Conservation (phyloP, 352 stramenopile species). For the Phytophthora ohioensis region DNA sequence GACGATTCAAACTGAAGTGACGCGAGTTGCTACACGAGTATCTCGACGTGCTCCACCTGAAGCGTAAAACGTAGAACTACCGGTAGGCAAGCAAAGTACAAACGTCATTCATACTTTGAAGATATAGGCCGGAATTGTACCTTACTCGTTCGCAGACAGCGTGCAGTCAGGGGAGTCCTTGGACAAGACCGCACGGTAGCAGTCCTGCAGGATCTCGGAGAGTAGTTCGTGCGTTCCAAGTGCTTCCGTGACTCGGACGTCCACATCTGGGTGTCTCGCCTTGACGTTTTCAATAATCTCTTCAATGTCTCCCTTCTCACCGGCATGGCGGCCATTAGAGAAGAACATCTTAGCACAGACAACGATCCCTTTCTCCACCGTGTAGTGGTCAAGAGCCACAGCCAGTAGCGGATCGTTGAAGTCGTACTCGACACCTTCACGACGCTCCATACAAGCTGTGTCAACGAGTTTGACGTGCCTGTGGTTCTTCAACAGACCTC, state of each 20-base stretch:
- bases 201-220: conserved; percentile 70
- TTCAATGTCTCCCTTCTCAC: conserved; percentile 80
- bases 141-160: conserved; percentile 26
- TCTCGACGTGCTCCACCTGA: conserved; percentile 27
- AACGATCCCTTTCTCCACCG: conserved; percentile 65
- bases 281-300: conserved; percentile 68
- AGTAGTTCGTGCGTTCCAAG: conserved; percentile 72
- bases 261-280: conserved; percentile 48
- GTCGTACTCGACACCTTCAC: conserved; percentile 72
- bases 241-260: conserved; percentile 71
- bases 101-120: neutral
- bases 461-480: conserved; percentile 56
- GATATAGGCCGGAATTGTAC: neutral
- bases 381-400: conserved; percentile 70
- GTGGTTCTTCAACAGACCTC: conserved; percentile 41
- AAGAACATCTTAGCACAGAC: conserved; percentile 83
- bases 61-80: conserved; percentile 15
- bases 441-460: conserved; percentile 83
- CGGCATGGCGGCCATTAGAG: conserved; percentile 76
- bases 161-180: conserved; percentile 39
- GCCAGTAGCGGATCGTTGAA: conserved; percentile 86
- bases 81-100: conserved; percentile 3
- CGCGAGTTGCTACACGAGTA: conserved; percentile 60
- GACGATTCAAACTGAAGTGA: conserved; percentile 62
- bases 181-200: conserved; percentile 52